Evolutionary conservation across 169 alveolate species (phyloP), one percentile per base, ranked within the genome.

Genomic region (Ichthyophthirius multifiliis): DNA sequence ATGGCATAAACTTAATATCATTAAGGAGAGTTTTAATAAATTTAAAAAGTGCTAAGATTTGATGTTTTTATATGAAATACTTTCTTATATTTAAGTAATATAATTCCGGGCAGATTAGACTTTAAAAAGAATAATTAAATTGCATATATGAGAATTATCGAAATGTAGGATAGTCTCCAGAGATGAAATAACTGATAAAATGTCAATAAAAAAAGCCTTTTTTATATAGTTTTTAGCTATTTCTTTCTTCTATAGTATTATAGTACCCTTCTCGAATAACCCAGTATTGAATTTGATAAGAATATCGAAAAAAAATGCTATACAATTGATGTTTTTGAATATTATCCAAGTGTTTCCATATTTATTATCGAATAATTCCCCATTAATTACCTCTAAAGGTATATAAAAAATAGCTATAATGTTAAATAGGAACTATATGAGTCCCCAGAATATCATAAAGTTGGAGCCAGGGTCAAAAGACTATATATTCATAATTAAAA

Each of bases 241-340:
- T 5, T 67, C 77, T 23, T 16, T 2, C 20, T 62, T 41, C 5
- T 39, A n/a, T 32, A 20, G 35, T 1, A 67, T 23, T 39, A 67
- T 67, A 12, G 20, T 27, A 4, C 77, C 77, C 12, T 67, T 67
- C 20, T 32, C 47, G 27, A 34, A 67, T 18, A 67, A 16, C 10
- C 77, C 77, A 7, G 77, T 67, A 67, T 67, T 67, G 27, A 67
- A 67, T 39, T 67, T 67, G 1, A 67, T 37, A 9, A 67, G n/a
- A n/a, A 67, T 67, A 39, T 67, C 77, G 23, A 41, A 41, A 67
- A 67, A 34, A 23, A 67, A 67, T 20, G 71, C 71, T 12, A 16
- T 5, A 18, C 71, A 55, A 27, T 55, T 55, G 0, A 55, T 10
- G 12, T n/a, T 23, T 55, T 55, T 55, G 71, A 20, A 55, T 13